Evolutionary conservation across 2,329 filamentous ascomycete genomes (phyloP), one percentile per base, ranked within the genome.

Genomic region (Proliferodiscus dingleyae): DNA sequence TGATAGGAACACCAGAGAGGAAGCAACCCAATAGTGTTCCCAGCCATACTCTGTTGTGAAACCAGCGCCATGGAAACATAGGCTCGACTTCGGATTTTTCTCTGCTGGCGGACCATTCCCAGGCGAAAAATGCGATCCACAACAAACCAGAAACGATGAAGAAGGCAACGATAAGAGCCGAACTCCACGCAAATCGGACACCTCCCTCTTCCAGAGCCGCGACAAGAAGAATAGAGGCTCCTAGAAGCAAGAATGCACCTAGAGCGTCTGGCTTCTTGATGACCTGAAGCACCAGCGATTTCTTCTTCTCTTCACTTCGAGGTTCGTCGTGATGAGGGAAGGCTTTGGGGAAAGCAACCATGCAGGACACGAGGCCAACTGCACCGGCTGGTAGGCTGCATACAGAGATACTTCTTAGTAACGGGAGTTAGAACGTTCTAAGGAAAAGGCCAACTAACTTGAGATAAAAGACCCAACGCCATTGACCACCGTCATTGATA

Each of bases 391-490:
- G 41, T 16, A 44, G 32, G 37, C 33, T 43, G 13, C 5, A 32
- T 32, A 9, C 8, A n/a, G 8, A 10, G 5, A 32, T n/a, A 5
- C 8, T 8, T 32, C 13, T 13, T 32, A 7, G 29, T 9, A 15
- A 5, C 9, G n/a, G 29, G 5, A 32, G 5, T 9, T 10, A 32
- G 15, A 15, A n/a, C 13, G n/a, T n/a, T n/a, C n/a, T n/a, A n/a
- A n/a, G n/a, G n/a, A n/a, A n/a, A n/a, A n/a, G n/a, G n/a, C n/a
- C n/a, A n/a, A n/a, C 33, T 18, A 16, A 44, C 42, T 44, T 38
- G 23, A 44, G 4, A 4, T 30, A 18, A 15, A 44, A 44, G 2
- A 38, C 24, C 42, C 42, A 44, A 30, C 42, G 29, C 42, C 33
- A 44, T n/a, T 33, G 29, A 5, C 22, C n/a, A 15, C 32, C 8